Evolutionary conservation across 179 eudicot species (phyloP).

Genomic region (Patellifolia procumbens): DNA sequence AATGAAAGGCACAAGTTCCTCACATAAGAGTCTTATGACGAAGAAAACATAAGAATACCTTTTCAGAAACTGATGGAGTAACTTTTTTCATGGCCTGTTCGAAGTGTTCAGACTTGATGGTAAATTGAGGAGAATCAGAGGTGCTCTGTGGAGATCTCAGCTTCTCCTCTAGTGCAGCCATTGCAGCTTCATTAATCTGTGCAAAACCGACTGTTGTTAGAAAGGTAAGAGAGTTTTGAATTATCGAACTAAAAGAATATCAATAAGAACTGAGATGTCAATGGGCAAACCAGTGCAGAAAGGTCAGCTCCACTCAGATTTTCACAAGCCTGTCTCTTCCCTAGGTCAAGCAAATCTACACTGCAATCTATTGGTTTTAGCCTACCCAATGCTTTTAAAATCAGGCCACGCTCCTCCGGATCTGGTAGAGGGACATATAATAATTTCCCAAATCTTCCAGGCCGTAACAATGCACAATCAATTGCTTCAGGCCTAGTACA

Average conservation of each 20-base stretch:
- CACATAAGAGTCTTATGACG: neutral
- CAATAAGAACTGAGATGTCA: neutral
- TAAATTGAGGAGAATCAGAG: constrained; percentile 28
- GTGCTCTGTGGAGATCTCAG: constrained; percentile 15
- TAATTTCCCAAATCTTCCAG: constrained; percentile 75
- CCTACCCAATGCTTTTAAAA: constrained; percentile 64
- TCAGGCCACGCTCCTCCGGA: constrained; percentile 70
- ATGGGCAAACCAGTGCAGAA: constrained; percentile 59
- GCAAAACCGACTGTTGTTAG: neutral
- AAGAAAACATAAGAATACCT: constrained; percentile 40
- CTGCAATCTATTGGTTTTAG: constrained; percentile 58
- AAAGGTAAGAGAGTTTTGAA: neutral
- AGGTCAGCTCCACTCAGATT: constrained; percentile 92
- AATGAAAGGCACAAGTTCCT: neutral
- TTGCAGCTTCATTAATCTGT: constrained; percentile 79
- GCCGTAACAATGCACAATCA: constrained; percentile 70
- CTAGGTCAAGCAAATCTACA: constrained; percentile 74
- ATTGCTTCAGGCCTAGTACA: constrained; percentile 73
- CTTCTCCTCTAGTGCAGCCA: constrained; percentile 60
- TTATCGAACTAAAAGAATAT: neutral
- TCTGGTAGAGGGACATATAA: constrained; percentile 74
- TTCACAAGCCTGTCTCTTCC: constrained; percentile 50
- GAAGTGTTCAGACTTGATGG: constrained; percentile 61
- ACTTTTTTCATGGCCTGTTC: constrained; percentile 55
- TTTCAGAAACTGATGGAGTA: constrained; percentile 73